phyloP scores from a whole-genome alignment of 768 basidiomycete genomes.

The Kwoniella newhampshirensis region DNA sequence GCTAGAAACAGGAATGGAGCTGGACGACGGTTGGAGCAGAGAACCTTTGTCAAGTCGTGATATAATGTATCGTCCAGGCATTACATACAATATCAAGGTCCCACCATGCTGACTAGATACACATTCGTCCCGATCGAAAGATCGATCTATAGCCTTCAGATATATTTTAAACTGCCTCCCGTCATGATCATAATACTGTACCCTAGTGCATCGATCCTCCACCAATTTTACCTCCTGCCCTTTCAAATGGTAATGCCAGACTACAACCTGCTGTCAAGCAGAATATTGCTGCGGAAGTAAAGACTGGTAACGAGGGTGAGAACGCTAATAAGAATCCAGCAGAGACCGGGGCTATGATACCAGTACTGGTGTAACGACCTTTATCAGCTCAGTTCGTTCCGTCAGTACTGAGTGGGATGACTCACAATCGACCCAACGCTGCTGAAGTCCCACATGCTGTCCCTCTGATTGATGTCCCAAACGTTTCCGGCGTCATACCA shows the following conservation, averaged over 20 bases:
- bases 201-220: conserved; percentile 32
- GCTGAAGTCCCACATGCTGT: conserved; percentile 53
- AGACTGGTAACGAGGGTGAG: conserved; percentile 43
- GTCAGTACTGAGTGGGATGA: neutral
- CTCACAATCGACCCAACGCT: conserved; percentile 50
- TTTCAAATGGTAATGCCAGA: conserved; percentile 48
- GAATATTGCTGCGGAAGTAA: conserved; percentile 45
- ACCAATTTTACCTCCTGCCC: conserved; percentile 27
- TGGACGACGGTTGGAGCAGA: too few relatives aligned
- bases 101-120: too few relatives aligned
- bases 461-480: conserved; percentile 48
- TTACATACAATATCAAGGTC: too few relatives aligned
- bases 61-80: too few relatives aligned
- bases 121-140: too few relatives aligned
- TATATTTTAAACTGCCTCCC: too few relatives aligned
- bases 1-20: too few relatives aligned
- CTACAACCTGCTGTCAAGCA: conserved; percentile 43
- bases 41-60: too few relatives aligned
- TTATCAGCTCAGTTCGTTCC: neutral
- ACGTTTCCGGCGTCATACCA: conserved; percentile 53
- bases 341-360: conserved; percentile 46
- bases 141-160: too few relatives aligned
- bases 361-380: conserved; percentile 35
- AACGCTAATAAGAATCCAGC: conserved; percentile 47
- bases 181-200: neutral